Evolutionary conservation across 768 basidiomycete genomes (phyloP).

Genomic region (Trametes gibbosa): DNA sequence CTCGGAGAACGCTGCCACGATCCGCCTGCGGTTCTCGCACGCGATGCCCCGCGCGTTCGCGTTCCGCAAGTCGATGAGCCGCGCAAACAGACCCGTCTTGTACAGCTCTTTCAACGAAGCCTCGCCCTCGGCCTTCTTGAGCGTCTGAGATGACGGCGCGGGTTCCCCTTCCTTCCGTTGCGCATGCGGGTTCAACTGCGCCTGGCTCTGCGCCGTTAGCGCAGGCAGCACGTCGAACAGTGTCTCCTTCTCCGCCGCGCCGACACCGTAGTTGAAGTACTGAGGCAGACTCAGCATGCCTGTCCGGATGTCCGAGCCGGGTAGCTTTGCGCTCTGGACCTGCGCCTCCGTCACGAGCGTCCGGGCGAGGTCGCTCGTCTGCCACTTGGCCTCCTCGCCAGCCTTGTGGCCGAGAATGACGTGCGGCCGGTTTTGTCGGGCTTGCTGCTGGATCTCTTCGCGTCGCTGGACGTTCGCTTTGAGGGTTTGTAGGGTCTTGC

Average conservation of each 20-base stretch:
- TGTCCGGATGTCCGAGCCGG: slow-evolving; percentile 17
- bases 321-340: slow-evolving; percentile 21
- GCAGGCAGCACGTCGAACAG: slow-evolving; percentile 68
- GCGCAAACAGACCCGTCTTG: slow-evolving; percentile 59
- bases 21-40: slow-evolving; percentile 79
- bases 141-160: neutral
- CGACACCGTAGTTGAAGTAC: slow-evolving; percentile 66
- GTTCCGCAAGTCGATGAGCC: slow-evolving; percentile 80
- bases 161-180: neutral
- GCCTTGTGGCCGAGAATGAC: slow-evolving; percentile 73
- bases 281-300: slow-evolving; percentile 48
- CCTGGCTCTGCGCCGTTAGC: slow-evolving; percentile 37
- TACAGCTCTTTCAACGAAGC: slow-evolving; percentile 30
- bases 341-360: slow-evolving; percentile 54
- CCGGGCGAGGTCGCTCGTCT: slow-evolving; percentile 59
- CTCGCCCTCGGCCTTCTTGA: slow-evolving; percentile 2
- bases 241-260: slow-evolving; percentile 50
- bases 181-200: slow-evolving; percentile 3
- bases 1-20: slow-evolving; percentile 76
- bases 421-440: slow-evolving; percentile 48
- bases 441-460: slow-evolving; percentile 38
- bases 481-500: slow-evolving; percentile 36
- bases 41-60: slow-evolving; percentile 85
- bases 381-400: slow-evolving; percentile 67
- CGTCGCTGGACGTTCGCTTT: slow-evolving; percentile 47